Evolutionary conservation across 2,329 filamentous ascomycete genomes (phyloP).

Genomic region (Talaromyces sp.): DNA sequence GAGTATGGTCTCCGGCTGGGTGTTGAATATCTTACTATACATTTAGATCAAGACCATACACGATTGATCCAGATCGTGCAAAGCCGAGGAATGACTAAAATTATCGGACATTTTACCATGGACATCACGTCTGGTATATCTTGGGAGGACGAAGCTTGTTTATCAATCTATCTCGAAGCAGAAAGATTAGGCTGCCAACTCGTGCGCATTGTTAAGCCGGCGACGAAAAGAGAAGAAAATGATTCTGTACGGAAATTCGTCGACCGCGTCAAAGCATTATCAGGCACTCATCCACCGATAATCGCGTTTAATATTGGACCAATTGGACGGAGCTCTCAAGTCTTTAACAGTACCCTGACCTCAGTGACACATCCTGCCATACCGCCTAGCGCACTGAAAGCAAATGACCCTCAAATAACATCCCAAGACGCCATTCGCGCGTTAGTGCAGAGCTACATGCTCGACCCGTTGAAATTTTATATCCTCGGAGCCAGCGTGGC

Average conservation of each 20-base stretch:
- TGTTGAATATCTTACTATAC: constrained; percentile 42
- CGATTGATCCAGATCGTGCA: constrained; percentile 30
- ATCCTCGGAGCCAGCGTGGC: constrained; percentile 44
- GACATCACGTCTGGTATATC: constrained; percentile 30
- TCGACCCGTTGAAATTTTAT: constrained; percentile 45
- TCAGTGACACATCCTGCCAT: constrained; percentile 44
- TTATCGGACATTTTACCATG: constrained; percentile 41
- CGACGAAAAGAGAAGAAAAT: constrained; percentile 40
- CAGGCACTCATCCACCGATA: constrained; percentile 33
- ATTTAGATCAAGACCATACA: constrained; percentile 35
- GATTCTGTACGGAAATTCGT: constrained; percentile 37
- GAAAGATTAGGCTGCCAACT: constrained; percentile 40
- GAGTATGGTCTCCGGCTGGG: constrained; percentile 42
- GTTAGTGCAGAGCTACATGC: constrained; percentile 42
- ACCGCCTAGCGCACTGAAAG: constrained; percentile 25
- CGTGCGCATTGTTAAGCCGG: constrained; percentile 39
- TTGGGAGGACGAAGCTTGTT: constrained; percentile 38
- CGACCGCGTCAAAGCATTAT: constrained; percentile 35
- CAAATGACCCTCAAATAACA: constrained; percentile 36
- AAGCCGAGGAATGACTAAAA: constrained; percentile 41
- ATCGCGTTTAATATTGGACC: constrained; percentile 44
- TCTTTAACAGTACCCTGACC: constrained; percentile 44
- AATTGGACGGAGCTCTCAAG: constrained; percentile 45
- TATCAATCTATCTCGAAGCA: constrained; percentile 37
- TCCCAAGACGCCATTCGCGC: constrained; percentile 40